Evolutionary conservation across 2,329 filamentous ascomycete genomes (phyloP).

Genomic region (Pestalotiopsis sp.): DNA sequence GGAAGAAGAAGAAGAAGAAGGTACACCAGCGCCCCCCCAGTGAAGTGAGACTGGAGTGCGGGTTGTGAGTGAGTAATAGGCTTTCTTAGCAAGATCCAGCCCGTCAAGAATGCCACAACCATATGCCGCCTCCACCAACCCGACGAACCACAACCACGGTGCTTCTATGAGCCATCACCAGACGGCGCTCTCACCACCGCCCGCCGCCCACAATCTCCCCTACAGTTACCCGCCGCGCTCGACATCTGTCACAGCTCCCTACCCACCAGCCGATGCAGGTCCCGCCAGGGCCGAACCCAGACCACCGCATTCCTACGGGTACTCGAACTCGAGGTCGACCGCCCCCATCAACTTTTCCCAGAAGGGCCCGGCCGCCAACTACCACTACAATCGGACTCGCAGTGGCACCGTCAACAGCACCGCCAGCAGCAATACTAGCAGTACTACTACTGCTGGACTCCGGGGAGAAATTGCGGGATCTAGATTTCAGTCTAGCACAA

Average conservation of each 20-base stretch:
- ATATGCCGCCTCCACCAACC: conserved; percentile 15
- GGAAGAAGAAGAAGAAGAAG: background rate
- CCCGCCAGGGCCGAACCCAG: background rate
- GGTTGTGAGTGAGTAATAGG: background rate
- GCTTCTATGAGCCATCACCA: conserved; percentile 11
- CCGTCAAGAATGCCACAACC: conserved; percentile 17
- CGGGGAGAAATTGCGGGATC: conserved; percentile 9
- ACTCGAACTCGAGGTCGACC: background rate
- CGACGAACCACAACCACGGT: conserved; percentile 12
- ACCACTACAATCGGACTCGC: conserved; percentile 15
- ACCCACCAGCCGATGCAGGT: background rate
- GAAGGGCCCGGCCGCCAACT: conserved; percentile 12
- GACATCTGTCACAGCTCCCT: background rate
- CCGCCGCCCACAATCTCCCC: conserved; percentile 6
- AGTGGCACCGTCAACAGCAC: conserved; percentile 9
- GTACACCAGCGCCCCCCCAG: background rate
- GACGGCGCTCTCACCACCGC: background rate
- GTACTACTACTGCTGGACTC: background rate
- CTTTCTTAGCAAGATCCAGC: conserved; percentile 1
- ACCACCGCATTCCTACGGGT: background rate
- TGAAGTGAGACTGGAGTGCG: too few species aligned
- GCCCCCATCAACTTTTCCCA: conserved; percentile 7
- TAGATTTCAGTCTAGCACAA: conserved; percentile 8
- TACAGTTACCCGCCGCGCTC: conserved; percentile 9
- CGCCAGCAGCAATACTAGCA: background rate